These are phyloP conservation scores for Neurospora cerealis DNA, from an alignment of 495 filamentous ascomycete genomes.

Conservation along the genomic window DNA sequence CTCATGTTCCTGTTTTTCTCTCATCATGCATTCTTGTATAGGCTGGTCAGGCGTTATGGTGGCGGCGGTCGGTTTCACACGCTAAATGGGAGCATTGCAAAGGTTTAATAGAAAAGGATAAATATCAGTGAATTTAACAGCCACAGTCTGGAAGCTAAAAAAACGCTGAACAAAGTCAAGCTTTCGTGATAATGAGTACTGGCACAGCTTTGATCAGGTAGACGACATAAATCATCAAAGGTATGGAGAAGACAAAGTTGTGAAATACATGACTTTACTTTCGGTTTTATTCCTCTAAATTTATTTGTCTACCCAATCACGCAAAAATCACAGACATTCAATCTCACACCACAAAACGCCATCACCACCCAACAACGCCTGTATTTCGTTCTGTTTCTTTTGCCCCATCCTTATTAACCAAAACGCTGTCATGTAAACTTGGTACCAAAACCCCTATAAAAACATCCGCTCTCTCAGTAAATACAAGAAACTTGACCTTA, in stretches of 20 bases:
- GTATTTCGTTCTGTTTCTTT: not conserved
- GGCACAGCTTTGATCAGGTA: not conserved
- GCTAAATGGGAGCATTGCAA: not conserved
- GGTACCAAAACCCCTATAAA: not conserved
- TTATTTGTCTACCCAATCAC: not conserved
- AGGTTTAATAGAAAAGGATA: not conserved
- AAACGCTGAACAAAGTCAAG: not conserved
- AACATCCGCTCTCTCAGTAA: not conserved
- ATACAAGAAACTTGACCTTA: not conserved
- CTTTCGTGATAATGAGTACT: not conserved
- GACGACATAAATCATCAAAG: not conserved
- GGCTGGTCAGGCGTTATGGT: not conserved
- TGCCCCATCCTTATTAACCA: not conserved
- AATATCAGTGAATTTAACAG: not conserved
- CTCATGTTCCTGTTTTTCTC: not conserved
- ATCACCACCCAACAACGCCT: not conserved
- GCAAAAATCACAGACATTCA: not conserved
- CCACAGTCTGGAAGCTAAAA: not conserved
- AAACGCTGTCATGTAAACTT: not conserved
- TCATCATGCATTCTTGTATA: not conserved
- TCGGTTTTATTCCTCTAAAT: not conserved
- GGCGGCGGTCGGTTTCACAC: not conserved
- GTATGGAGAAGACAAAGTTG: not conserved
- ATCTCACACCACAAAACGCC: not conserved
- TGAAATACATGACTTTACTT: not conserved